phyloP scores from a whole-genome alignment of 345 rosid species.

The Aegle marmelos region DNA sequence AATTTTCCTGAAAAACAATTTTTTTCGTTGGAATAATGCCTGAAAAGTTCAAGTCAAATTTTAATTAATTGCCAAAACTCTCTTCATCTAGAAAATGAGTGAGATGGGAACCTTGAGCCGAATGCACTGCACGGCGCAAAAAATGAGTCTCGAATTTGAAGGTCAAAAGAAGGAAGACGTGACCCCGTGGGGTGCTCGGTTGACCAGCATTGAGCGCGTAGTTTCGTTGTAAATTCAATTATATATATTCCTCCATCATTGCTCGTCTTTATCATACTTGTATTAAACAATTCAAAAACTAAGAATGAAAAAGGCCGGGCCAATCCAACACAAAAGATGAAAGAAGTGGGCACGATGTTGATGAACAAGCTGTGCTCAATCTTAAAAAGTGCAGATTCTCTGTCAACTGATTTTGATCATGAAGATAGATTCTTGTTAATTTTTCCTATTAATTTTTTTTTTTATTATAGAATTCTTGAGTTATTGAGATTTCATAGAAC shows the following conservation, averaged over 20 bases:
- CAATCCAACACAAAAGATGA: slow-evolving; percentile 12
- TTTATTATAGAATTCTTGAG: not conserved
- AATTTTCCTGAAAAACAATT: not conserved
- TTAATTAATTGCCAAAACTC: not conserved
- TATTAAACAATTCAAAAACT: not conserved
- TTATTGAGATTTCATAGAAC: not conserved
- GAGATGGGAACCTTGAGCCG: not conserved
- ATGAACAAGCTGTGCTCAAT: not conserved
- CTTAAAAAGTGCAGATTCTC: not conserved
- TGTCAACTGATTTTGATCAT: not conserved
- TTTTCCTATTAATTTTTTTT: not conserved
- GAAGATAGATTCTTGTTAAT: not conserved
- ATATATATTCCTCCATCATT: slow-evolving; percentile 18
- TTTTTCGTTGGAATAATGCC: not conserved
- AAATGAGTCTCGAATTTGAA: not conserved
- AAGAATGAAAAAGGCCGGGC: slow-evolving; percentile 30
- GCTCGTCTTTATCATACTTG: slow-evolving; percentile 7
- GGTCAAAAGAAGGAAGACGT: not conserved
- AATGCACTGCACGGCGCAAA: not conserved
- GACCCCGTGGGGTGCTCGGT: slow-evolving; percentile 5
- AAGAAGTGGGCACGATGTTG: slow-evolving; percentile 8
- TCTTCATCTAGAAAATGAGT: not conserved
- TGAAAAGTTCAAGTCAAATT: not conserved
- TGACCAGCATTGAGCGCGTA: slow-evolving; percentile 27
- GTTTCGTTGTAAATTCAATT: slow-evolving; percentile 14